Conservation (phyloP, 805 yeast genomes). For the Ogataea glucozyma region DNA sequence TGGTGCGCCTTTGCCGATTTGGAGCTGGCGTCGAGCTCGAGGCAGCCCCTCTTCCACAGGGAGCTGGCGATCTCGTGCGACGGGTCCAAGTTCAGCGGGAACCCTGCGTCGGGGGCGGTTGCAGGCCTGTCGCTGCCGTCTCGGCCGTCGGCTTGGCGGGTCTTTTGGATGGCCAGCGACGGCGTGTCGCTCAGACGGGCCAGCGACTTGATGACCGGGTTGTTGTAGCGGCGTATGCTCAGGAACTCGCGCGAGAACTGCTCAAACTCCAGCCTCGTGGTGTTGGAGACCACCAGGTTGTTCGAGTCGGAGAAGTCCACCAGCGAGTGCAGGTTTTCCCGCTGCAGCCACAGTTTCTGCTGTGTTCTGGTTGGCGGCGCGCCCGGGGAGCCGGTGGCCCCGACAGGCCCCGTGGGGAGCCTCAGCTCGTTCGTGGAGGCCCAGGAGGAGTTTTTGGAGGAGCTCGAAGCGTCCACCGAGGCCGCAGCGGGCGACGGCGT, state of each 20-base stretch:
- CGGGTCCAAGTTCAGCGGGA: conserved; percentile 15
- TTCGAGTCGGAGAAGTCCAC: conserved; percentile 49
- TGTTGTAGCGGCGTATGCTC: conserved; percentile 64
- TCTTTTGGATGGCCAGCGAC: conserved; percentile 13
- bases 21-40: conserved; percentile 12
- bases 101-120: conserved; percentile 1
- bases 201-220: conserved; percentile 68
- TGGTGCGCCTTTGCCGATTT: conserved; percentile 5
- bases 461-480: neutral
- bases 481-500: neutral
- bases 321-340: conserved; percentile 61
- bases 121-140: conserved; percentile 7
- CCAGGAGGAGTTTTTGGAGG: no score
- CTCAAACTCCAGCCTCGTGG: conserved; percentile 74
- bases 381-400: conserved; percentile 45
- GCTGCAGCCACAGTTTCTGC: conserved; percentile 79
- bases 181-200: conserved; percentile 43
- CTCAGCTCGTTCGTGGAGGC: neutral
- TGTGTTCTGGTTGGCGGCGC: no score
- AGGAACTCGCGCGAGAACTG: conserved; percentile 72
- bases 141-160: no score
- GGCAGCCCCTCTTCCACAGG: conserved; percentile 23
- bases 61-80: conserved; percentile 15
- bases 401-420: no score
- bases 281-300: conserved; percentile 34